Percentiles rank a stretch among this genome's conserved stretches.
phyloP scores from a whole-genome alignment of 106 monocot species.

The Dioscorea dumetorum region DNA sequence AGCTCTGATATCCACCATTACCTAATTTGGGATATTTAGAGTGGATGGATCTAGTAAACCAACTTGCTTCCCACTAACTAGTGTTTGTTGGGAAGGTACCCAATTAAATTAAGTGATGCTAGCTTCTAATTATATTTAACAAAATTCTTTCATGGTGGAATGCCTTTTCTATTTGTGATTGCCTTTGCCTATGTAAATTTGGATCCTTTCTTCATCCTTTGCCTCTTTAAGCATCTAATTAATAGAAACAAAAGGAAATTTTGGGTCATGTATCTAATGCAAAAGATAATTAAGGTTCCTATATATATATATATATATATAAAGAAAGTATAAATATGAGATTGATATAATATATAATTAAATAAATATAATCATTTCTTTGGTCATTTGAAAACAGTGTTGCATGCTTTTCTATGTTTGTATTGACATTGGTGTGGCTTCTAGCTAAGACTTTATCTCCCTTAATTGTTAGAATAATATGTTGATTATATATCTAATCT shows the following conservation, averaged over 20 bases:
- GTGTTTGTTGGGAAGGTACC: not conserved
- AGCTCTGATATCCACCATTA: not conserved
- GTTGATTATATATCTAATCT: too few species aligned
- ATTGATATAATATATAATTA: too few species aligned
- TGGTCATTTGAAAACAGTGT: too few species aligned
- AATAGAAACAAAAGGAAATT: not conserved
- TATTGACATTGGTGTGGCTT: too few species aligned
- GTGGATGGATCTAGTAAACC: not conserved
- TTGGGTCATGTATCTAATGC: not conserved
- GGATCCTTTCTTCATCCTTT: not conserved
- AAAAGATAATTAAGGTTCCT: not conserved
- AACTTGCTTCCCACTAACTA: not conserved
- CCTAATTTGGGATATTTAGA: not conserved
- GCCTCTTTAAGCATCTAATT: slow-evolving; percentile 1
- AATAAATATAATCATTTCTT: too few species aligned
- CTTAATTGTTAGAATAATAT: too few species aligned
- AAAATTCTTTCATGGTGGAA: not conserved
- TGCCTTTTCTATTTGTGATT: slow-evolving; percentile 4
- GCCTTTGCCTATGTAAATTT: not conserved
- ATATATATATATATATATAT: too few species aligned
- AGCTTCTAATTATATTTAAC: too few species aligned
- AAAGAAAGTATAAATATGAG: too few species aligned
- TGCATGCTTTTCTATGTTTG: too few species aligned
- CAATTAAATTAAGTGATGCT: not conserved
- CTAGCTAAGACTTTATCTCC: too few species aligned